Base-by-base conservation (phyloP, 257 asterid species). In the Fraxinus anomala region DNA sequence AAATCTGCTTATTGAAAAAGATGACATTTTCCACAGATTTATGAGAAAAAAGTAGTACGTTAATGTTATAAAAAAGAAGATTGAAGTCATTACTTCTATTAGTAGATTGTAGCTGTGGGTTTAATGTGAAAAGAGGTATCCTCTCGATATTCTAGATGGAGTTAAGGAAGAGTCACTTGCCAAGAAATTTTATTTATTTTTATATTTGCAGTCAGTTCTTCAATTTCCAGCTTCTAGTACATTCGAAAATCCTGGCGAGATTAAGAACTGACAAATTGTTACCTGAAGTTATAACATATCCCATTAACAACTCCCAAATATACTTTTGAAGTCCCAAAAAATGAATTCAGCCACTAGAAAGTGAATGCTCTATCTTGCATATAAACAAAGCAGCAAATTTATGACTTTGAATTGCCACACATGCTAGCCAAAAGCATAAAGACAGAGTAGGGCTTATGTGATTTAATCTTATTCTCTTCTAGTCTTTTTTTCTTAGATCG, bases 1-100 rank as follows among this genome's bases (percentile, higher is more conserved):
- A 40, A 40, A 10, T 40, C 49, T 11, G 49, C 49, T 40, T 40
- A 11, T 40, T 40, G 49, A 40, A 11, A 40, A 40, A 40, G 4
- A 10, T 11, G 2, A 40, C 49, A 40, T 11, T 10, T 40, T 11
- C 49, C 44, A 10, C 49, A 40, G 4, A 2, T 49, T 13, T 49
- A 66, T 68, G n/a, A 65, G 33, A n/a, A 56, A 68, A 37, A 54
- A 74, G 4, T 39, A 65, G 26, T 11, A 16, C 56, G 31, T 79
- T 31, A 14, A 44, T 42, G 21, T 61, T 77, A 63, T 16, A 33
- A 16, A 40, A 36, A 26, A 17, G 68, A 6, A 49, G 34, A 68
- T n/a, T 3, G 9, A 47, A 69, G 63, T 33, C 47, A 28, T 40
- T 40, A 40, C 42, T 73, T 49, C 82, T 23, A 24, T 56, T 56